Evolutionary conservation across 2,329 filamentous ascomycete genomes (phyloP).

Genomic region (Xylaria sp.): DNA sequence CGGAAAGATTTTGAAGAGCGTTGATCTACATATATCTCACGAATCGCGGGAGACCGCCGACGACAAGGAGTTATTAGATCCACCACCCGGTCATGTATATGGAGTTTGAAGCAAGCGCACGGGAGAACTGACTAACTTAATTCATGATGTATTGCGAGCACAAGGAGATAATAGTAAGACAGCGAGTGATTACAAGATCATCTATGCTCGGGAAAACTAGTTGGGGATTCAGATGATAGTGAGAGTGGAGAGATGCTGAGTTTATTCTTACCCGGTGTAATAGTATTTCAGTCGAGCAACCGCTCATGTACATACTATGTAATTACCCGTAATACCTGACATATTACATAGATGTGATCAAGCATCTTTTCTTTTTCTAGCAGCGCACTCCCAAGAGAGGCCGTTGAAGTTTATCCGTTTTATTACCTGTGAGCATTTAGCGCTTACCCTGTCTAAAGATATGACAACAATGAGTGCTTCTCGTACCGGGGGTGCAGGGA

Average conservation of each 20-base stretch:
- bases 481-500: too few species aligned
- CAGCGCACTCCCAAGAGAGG: background rate
- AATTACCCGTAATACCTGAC: background rate
- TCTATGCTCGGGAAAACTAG: background rate
- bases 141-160: background rate
- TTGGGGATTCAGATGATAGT: background rate
- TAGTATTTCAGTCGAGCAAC: background rate
- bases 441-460: background rate
- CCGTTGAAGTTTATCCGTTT: background rate
- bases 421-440: background rate
- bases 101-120: background rate
- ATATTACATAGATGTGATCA: background rate
- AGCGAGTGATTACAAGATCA: background rate
- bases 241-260: background rate
- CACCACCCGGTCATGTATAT: slow-evolving; percentile 5
- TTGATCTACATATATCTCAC: slow-evolving; percentile 28
- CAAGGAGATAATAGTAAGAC: too few species aligned
- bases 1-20: slow-evolving; percentile 22
- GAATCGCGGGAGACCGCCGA: slow-evolving; percentile 13
- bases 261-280: background rate
- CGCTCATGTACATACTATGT: background rate
- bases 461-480: background rate
- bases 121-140: background rate
- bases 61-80: slow-evolving; percentile 21
- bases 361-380: background rate